Evolutionary conservation across 164 flowering plant genomes (phyloP).

Genomic region (Chloranthus sessilifolius): DNA sequence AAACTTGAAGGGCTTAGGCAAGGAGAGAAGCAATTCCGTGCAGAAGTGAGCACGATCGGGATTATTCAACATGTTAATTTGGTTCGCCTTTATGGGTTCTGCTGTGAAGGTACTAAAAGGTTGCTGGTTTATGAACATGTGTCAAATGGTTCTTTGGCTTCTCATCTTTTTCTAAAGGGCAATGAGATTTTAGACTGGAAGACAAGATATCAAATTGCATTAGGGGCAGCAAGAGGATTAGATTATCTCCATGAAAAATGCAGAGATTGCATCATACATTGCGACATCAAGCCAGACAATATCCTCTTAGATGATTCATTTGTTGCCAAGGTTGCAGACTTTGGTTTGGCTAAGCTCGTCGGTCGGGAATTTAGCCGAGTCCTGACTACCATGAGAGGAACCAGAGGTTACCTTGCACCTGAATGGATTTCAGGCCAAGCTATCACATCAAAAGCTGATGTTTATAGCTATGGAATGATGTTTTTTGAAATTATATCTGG

Average conservation of each 20-base stretch:
- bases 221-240: slow-evolving; percentile 34
- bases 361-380: slow-evolving; percentile 11
- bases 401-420: slow-evolving; percentile 19
- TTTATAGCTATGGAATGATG: slow-evolving; percentile 24
- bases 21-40: slow-evolving; percentile 8
- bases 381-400: slow-evolving; percentile 16
- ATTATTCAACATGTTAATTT: slow-evolving; percentile 5
- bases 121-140: slow-evolving; percentile 4
- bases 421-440: slow-evolving; percentile 23
- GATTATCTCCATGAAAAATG: slow-evolving; percentile 40
- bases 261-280: slow-evolving; percentile 32
- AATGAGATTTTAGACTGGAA: slow-evolving; percentile 22
- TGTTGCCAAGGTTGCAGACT: slow-evolving; percentile 20
- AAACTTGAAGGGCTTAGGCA: slow-evolving; percentile 6
- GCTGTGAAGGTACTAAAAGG: slow-evolving; percentile 1
- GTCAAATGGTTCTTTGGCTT: slow-evolving; percentile 3
- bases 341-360: slow-evolving; percentile 28
- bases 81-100: slow-evolving; percentile 5
- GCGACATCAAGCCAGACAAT: slow-evolving; percentile 39
- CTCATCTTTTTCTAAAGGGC: slow-evolving; percentile 4
- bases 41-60: slow-evolving; percentile 6
- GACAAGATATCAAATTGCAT: slow-evolving; percentile 22
- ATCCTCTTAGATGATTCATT: slow-evolving; percentile 23
- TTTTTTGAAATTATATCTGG: slow-evolving; percentile 24
- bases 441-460: slow-evolving; percentile 19